phyloP scores from a whole-genome alignment of 176 grass and related monocot genomes.

The Sorghum bicolor region DNA sequence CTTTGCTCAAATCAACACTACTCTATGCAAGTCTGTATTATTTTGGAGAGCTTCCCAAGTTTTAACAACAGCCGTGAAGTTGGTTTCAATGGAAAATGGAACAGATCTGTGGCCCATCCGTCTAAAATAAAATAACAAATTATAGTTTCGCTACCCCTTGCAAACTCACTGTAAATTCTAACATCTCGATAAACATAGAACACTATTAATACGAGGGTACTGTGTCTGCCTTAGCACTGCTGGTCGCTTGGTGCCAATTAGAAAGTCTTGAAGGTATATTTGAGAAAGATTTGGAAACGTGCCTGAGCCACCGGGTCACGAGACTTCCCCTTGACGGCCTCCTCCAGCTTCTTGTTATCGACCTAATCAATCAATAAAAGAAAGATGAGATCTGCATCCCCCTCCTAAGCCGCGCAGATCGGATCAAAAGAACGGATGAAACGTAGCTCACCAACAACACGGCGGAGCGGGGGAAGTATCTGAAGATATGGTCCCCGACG shows the following conservation, averaged over 20 bases:
- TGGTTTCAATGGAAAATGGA: neutral
- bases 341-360: constrained; percentile 81
- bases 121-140: neutral
- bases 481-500: constrained; percentile 93
- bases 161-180: neutral
- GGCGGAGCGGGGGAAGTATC: constrained; percentile 82
- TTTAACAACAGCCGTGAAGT: neutral
- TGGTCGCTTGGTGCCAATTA: neutral
- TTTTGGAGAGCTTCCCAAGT: neutral
- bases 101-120: neutral
- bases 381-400: constrained; percentile 8
- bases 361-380: constrained; percentile 44
- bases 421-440: neutral
- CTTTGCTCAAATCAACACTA: neutral
- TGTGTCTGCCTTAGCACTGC: neutral
- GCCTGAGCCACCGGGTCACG: constrained; percentile 58
- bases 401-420: neutral
- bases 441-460: constrained; percentile 60
- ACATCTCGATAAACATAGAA: neutral
- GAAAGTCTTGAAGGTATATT: neutral
- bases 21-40: neutral
- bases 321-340: constrained; percentile 44
- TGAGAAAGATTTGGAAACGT: constrained; percentile 1
- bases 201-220: neutral
- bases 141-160: neutral